Evolutionary conservation across 108 stramenopile genomes (phyloP).

Genomic region (Cyclotella atomus): DNA sequence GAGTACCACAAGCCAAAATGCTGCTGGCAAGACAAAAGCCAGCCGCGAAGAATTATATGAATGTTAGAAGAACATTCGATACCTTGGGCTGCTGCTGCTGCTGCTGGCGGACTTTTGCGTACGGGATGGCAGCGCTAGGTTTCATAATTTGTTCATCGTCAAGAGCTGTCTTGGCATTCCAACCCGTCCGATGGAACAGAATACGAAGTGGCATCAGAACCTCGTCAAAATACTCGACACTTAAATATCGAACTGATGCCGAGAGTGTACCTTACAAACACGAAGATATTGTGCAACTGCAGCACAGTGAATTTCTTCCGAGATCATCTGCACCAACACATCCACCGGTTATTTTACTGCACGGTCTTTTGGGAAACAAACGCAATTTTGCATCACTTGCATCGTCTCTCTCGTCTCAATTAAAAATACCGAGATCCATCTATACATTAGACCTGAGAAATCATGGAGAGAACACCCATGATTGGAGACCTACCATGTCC

Average conservation of each 20-base stretch:
- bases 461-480: constrained; percentile 85
- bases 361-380: constrained; percentile 92
- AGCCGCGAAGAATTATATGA: too few species aligned
- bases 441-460: constrained; percentile 88
- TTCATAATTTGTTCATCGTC: too few species aligned
- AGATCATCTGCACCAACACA: constrained; percentile 20
- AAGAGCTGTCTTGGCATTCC: too few species aligned
- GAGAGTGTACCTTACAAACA: background rate
- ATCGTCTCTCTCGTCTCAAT: constrained; percentile 61
- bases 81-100: too few species aligned
- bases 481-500: constrained; percentile 71
- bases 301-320: constrained; percentile 44
- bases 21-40: too few species aligned
- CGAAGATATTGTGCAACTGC: constrained; percentile 38
- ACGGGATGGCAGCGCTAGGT: too few species aligned
- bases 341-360: constrained; percentile 72
- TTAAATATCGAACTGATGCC: background rate
- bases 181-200: too few species aligned
- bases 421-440: constrained; percentile 67
- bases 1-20: too few species aligned
- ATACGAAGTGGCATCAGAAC: too few species aligned
- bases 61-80: too few species aligned
- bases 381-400: constrained; percentile 93
- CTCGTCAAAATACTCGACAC: too few species aligned
- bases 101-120: too few species aligned